A percentile compares a stretch with the other conserved stretches of the same genome.
Evolutionary conservation across 2,329 filamentous ascomycete species (phyloP).

Genomic region (Lachnellula hyalina): DNA sequence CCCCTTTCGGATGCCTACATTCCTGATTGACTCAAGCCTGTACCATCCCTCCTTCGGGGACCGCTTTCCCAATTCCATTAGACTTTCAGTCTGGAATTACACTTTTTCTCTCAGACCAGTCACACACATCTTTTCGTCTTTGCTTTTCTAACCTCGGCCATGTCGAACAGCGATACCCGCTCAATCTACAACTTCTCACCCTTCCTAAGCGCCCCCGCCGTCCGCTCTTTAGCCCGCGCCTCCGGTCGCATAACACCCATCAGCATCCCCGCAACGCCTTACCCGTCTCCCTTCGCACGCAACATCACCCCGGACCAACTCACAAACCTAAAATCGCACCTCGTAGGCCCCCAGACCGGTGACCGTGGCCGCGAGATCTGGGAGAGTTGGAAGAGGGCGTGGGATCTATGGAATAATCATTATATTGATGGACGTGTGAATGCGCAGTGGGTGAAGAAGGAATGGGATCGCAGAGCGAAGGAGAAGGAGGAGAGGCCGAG

Average conservation of each 20-base stretch:
- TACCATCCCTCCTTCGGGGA: neutral
- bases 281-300: constrained; percentile 18
- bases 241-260: neutral
- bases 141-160: too few relatives aligned
- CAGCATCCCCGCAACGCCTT: constrained; percentile 14
- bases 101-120: too few relatives aligned
- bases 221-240: neutral
- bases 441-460: constrained; percentile 16
- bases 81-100: too few relatives aligned
- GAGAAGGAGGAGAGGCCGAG: constrained; percentile 8
- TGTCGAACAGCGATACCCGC: neutral
- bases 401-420: constrained; percentile 29
- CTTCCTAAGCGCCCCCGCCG: constrained; percentile 14
- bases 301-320: constrained; percentile 18
- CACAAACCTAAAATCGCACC: constrained; percentile 7
- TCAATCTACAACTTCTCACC: constrained; percentile 15
- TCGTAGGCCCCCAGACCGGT: constrained; percentile 4
- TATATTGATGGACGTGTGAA: constrained; percentile 26
- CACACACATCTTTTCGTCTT: too few relatives aligned
- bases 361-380: constrained; percentile 22
- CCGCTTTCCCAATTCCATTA: neutral
- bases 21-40: constrained; percentile 10
- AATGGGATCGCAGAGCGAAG: constrained; percentile 13
- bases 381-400: constrained; percentile 28
- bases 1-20: constrained; percentile 8